Conservation (phyloP, 2,329 filamentous ascomycete species). For the Graphilbum ipis-grandicollis region DNA sequence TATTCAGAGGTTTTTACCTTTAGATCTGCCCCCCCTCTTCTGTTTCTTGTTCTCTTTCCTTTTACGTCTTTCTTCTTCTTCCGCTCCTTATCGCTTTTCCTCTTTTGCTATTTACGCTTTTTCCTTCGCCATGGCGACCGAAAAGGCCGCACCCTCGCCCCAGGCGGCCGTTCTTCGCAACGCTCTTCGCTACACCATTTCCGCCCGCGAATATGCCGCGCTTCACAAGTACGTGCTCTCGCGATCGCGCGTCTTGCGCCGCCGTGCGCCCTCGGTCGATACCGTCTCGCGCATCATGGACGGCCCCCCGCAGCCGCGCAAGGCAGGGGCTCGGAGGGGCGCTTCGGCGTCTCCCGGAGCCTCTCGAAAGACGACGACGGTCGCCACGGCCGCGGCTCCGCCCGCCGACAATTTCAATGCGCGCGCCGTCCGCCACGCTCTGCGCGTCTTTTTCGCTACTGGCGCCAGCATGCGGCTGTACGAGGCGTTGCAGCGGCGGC, state of each 20-base stretch:
- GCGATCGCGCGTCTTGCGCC: conserved; percentile 41
- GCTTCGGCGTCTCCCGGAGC: no score
- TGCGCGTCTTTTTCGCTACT: conserved; percentile 52
- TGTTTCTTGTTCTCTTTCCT: no score
- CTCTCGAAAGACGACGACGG: background rate
- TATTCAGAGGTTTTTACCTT: no score
- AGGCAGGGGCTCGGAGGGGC: no score
- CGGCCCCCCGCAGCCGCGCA: conserved; percentile 14
- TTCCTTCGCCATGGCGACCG: no score
- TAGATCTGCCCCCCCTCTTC: no score
- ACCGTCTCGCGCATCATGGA: conserved; percentile 37
- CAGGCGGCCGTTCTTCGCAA: conserved; percentile 65
- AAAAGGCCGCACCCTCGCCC: conserved; percentile 8
- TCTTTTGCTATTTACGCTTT: no score
- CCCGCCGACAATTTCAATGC: conserved; percentile 49
- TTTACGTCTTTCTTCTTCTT: no score
- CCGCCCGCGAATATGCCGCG: conserved; percentile 67
- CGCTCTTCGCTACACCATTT: conserved; percentile 72
- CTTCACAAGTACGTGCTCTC: conserved; percentile 73
- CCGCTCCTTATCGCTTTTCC: no score
- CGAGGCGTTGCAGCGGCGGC: conserved; percentile 29
- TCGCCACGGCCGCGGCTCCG: background rate
- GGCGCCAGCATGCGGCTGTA: conserved; percentile 46
- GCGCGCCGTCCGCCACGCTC: conserved; percentile 50
- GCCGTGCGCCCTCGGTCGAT: conserved; percentile 36